Base-by-base conservation (phyloP, 2,329 filamentous ascomycete species). In the Epichloe gansuensis region DNA sequence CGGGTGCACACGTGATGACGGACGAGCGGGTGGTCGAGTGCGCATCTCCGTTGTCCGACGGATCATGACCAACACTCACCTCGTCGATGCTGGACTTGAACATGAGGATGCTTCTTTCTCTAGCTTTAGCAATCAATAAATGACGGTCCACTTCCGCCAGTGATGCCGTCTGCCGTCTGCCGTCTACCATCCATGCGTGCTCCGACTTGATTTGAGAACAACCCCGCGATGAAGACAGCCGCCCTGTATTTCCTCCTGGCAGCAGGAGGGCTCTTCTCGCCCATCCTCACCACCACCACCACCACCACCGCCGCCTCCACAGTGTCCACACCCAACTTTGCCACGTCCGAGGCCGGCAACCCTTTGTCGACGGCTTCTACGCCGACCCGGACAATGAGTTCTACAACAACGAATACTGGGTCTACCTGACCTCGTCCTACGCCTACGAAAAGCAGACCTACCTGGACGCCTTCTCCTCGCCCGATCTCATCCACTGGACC, bases 381-480 rank as follows among this genome's bases (percentile, higher is more conserved):
- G 75, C 74, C 7, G 74, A 77, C 52, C 75, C 74, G 0, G 75
- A 76, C 60, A 71, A 65, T 28, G 72, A 69, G 50, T 69, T 72
- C 60, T 77, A 74, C 62, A 60, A 71, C 15, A 62, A 61, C 31
- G 58, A 67, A 41, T 75, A 73, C 61, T 77, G 72, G 72, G 69
- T 76, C 25, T 77, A 69, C 58, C 72, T 74, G 5, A 76, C 74
- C 2, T 65, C 68, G 4, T 76, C 73, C 2, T 63, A 63, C 23
- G 57, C 60, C 15, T 76, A 75, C 56, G 68, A 72, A 13, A 48
- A 71, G 37, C 74, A 77, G 61, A 75, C 71, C 0, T 75, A 72
- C 58, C 67, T 76, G 45, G 74, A 76, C 55, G 73, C 73, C 52
- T 77, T 76, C 62, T 76, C 73, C 2, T 75, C 72, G 12, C 63